These are phyloP conservation scores for Cladosporium sphaerospermum DNA, from an alignment of 2,329 filamentous ascomycete genomes.

Conservation along the genomic window DNA sequence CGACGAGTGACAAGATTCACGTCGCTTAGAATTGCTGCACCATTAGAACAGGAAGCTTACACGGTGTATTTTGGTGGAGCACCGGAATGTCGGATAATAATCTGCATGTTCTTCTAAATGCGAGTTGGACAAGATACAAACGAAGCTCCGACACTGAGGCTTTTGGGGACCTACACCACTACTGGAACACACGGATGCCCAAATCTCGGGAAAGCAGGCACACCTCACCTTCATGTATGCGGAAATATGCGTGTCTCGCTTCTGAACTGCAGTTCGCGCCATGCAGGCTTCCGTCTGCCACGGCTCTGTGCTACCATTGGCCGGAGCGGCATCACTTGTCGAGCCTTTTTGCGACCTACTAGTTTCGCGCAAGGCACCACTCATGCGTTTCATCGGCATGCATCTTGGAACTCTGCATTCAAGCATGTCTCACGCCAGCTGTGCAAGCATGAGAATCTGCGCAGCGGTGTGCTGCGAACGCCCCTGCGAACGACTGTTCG, in stretches of 20 bases:
- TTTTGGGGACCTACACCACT: too few relatives aligned
- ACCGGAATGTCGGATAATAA: too few relatives aligned
- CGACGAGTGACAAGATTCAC: constrained; percentile 14
- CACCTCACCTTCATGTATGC: not conserved
- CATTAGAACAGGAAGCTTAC: too few relatives aligned
- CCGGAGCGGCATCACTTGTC: not conserved
- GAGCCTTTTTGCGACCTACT: not conserved
- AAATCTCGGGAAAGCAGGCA: too few relatives aligned
- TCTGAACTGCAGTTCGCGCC: not conserved
- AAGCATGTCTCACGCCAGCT: constrained; percentile 2
- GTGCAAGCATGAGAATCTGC: too few relatives aligned
- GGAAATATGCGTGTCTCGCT: not conserved
- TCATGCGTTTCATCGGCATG: not conserved
- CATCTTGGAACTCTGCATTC: not conserved
- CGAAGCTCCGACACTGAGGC: too few relatives aligned
- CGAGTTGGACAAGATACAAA: too few relatives aligned
- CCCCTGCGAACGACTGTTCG: constrained; percentile 22
- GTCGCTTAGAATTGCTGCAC: too few relatives aligned
- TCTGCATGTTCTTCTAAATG: too few relatives aligned
- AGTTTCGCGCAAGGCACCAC: not conserved
- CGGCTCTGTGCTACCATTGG: not conserved
- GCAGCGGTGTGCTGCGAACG: constrained; percentile 13
- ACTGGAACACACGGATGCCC: too few relatives aligned
- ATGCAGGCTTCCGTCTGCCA: not conserved
- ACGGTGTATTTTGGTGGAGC: too few relatives aligned